Evolutionary conservation across 805 yeast species (phyloP), one percentile per base, ranked within the genome.

Genomic region (Metschnikowia dekortorum): DNA sequence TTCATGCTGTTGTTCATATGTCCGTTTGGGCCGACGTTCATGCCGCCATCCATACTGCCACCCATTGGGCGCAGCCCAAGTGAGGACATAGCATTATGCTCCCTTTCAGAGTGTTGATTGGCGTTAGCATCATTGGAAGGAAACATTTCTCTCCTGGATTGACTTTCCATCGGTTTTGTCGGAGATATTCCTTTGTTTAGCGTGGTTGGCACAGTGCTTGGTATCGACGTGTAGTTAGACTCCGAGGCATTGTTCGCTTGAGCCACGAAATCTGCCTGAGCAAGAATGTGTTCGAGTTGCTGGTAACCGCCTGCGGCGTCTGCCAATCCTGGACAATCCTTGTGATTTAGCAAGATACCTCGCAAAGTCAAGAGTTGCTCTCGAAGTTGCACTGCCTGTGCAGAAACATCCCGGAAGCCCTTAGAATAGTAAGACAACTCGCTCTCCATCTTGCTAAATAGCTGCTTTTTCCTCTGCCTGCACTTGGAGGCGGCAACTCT

Each of bases 401-500:
- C 67, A 11, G 82, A 76, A 46, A 90, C 67, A 38, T 81, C 81
- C 22, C 85, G 80, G 66, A 87, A 89, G 53, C 90, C 91, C 9
- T 75, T 66, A 14, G 87, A 76, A 63, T 83, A 89, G 59, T 80
- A 83, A 40, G 82, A 77, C 47, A 89, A 75, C 63, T 90, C 95
- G 43, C 77, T 81, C 64, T 90, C 95, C 81, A 94, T 85, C 58
- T 85, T 86, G 51, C 81, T 83, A 33, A 90, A 80, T 75, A 86
- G 85, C 64, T 88, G 89, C 72, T 94, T 94, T 75, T 94, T 94
- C 50, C 97, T 80, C 68, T 88, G 96, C 52, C 99, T 81, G 73
- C 98, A 94, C 64, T 90, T 91, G 26, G 94, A 83, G 0, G 99
- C 99, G 0, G 99, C 99, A 8, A 94, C 82, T 51, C 99, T 78